Evolutionary conservation across 2,329 filamentous ascomycete genomes (phyloP), one percentile per base, ranked within the genome.

Genomic region (Fusarium sp.): DNA sequence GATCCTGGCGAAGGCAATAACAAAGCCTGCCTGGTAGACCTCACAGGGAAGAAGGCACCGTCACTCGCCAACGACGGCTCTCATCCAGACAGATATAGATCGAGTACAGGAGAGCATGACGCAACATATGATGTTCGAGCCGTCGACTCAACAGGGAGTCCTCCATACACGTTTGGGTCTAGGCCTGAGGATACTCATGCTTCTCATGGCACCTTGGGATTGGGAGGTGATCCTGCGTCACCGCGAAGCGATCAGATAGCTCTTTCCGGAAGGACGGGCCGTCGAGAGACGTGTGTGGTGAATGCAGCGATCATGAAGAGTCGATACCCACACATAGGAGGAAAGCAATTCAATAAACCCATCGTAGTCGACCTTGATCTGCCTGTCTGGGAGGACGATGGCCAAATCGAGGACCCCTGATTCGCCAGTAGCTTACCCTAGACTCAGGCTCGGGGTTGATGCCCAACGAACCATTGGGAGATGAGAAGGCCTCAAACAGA

Each of bases 301-400:
- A 96, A 97, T 78, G 91, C 91, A 26, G 89, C 92, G 20, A 89
- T 94, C 64, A 86, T 91, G 83, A 88, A 88, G 42, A 88, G 83
- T 21, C 89, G 86, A 62, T 89, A 87, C 78, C 89, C 89, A 48
- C 88, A 91, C 65, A 72, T 70, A 2, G 84, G 82, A 3, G 87
- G 87, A 17, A 91, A 89, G 76, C 83, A 78, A 63, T 88, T 91
- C 78, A 89, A 94, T 77, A 92, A 94, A 75, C 90, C 93, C 20
- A 90, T 96, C 68, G 89, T 96, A n/a, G 88, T 97, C 14, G 92
- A 97, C 75, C 74, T 96, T 28, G 88, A 94, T 67, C 80, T 96
- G 62, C 89, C 90, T 1, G 81, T 89, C 8, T 78, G 75, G 75
- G 62, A 68, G 26, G 65, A 74, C 23, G 62, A 54, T 38, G 23